These are phyloP conservation scores for Cucurbita argyrosperma DNA, from an alignment of 306 rosid genomes.

Conservation along the genomic window DNA sequence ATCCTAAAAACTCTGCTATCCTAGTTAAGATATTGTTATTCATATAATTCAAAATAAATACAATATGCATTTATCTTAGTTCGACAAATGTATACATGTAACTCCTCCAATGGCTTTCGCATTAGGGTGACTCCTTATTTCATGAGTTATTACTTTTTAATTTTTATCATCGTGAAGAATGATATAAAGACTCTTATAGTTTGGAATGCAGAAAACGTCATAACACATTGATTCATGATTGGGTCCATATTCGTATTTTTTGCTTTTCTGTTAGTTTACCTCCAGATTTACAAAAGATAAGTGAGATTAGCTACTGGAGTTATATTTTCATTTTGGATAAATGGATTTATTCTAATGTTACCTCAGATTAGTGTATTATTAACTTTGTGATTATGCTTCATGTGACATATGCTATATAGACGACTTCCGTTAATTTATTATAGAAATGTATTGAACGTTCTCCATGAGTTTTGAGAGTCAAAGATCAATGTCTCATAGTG, in stretches of 20 bases:
- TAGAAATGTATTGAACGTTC: background rate
- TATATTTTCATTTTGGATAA: background rate
- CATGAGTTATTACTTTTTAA: background rate
- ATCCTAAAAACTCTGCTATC: background rate
- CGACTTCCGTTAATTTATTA: background rate
- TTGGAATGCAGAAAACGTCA: background rate
- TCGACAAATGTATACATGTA: background rate
- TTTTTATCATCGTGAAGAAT: background rate
- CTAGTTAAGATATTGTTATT: background rate
- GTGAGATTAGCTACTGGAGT: background rate
- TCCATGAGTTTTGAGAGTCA: background rate
- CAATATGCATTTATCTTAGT: background rate
- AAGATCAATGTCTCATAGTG: slow-evolving; percentile 15
- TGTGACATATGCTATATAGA: background rate
- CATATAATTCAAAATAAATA: background rate
- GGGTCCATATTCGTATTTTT: background rate
- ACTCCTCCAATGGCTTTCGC: background rate
- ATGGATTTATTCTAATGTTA: background rate
- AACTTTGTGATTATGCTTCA: background rate
- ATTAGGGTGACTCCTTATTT: background rate
- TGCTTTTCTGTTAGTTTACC: background rate
- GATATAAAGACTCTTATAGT: background rate
- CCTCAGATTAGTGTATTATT: background rate
- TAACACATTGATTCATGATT: background rate
- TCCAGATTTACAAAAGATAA: background rate